Conservation (phyloP, 148 eudicot species). For the Chenopodium quinoa region DNA sequence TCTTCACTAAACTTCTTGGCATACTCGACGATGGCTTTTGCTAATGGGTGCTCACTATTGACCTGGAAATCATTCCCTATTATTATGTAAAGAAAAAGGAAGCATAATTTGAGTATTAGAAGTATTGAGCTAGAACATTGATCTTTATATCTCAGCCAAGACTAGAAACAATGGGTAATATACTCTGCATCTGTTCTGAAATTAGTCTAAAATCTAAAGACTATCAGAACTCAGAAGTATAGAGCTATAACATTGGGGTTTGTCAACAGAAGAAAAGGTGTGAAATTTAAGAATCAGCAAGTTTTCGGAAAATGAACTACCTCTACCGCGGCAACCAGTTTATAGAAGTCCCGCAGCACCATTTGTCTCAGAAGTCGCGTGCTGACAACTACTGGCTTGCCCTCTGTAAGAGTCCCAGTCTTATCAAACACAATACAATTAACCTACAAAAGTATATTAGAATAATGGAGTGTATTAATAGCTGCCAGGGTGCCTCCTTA, state of each 20-base stretch:
- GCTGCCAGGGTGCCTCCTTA: background rate
- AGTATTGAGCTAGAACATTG: background rate
- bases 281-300: background rate
- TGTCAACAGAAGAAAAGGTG: background rate
- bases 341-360: slow-evolving; percentile 70
- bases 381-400: slow-evolving; percentile 81
- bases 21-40: slow-evolving; percentile 81
- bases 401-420: slow-evolving; percentile 92
- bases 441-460: slow-evolving; percentile 49
- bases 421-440: slow-evolving; percentile 95
- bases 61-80: slow-evolving; percentile 37
- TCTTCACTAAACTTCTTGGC: slow-evolving; percentile 72
- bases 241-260: background rate
- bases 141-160: background rate
- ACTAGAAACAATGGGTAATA: background rate
- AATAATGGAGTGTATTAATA: no score
- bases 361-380: slow-evolving; percentile 61
- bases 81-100: background rate
- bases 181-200: background rate
- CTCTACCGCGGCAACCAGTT: slow-evolving; percentile 87
- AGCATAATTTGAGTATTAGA: background rate
- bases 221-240: background rate
- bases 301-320: slow-evolving; percentile 35
- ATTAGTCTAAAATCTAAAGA: background rate
- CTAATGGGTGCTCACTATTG: slow-evolving; percentile 95